Percentiles rank a stretch among this genome's conserved stretches.
Evolutionary conservation across 345 rosid genomes (phyloP).

Genomic region (Toxicodendron radicans): DNA sequence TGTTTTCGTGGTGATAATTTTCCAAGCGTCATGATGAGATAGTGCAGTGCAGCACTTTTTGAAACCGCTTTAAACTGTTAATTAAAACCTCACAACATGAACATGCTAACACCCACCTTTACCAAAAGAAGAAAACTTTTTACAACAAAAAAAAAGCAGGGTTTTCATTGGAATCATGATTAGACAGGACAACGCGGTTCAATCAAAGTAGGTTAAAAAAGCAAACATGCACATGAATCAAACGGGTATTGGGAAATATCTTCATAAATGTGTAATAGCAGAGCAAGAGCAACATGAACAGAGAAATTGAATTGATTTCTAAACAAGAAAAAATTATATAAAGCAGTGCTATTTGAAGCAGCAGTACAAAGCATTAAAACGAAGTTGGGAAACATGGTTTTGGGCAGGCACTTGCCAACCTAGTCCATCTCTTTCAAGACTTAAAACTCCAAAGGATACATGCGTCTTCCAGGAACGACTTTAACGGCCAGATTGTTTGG

Average conservation of each 20-base stretch:
- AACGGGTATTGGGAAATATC: not conserved
- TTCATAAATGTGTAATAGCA: not conserved
- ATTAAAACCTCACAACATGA: not conserved
- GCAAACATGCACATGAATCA: not conserved
- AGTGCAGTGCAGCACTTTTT: not conserved
- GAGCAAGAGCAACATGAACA: too few relatives aligned
- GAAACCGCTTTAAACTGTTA: conserved; percentile 5
- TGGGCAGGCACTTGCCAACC: not conserved
- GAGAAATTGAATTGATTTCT: conserved; percentile 1
- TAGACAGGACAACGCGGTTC: not conserved
- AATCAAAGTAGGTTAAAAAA: not conserved
- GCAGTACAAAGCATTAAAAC: not conserved
- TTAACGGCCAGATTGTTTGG: too few relatives aligned
- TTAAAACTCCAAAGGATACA: too few relatives aligned
- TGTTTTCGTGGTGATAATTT: not conserved
- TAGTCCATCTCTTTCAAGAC: too few relatives aligned
- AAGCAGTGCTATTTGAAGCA: not conserved
- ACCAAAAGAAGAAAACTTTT: not conserved
- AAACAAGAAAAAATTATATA: not conserved
- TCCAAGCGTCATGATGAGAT: not conserved
- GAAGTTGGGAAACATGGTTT: not conserved
- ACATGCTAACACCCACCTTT: not conserved
- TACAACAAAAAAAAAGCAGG: not conserved
- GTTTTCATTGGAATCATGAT: not conserved
- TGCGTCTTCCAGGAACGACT: not conserved